These are phyloP conservation scores for Monilinia laxa DNA, from an alignment of 2,329 filamentous ascomycete species.

Conservation along the genomic window DNA sequence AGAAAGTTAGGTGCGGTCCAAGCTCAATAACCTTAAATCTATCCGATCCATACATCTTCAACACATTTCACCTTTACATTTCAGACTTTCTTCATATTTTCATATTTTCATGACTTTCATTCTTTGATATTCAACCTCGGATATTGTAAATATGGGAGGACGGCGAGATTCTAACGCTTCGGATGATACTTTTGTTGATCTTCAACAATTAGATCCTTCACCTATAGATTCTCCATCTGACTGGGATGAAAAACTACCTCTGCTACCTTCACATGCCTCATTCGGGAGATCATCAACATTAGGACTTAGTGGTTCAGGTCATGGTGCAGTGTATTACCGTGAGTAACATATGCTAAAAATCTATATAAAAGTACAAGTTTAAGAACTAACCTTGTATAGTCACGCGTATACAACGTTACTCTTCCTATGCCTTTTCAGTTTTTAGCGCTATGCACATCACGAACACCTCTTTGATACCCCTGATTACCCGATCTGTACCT, in stretches of 20 bases:
- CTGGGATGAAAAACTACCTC: conserved; percentile 47
- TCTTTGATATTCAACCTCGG: not conserved
- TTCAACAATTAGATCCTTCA: conserved; percentile 78
- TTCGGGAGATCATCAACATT: conserved; percentile 42
- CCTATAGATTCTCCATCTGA: conserved; percentile 62
- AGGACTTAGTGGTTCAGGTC: conserved; percentile 62
- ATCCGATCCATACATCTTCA: conserved; percentile 27
- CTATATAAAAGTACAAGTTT: not conserved
- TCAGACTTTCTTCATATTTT: not conserved
- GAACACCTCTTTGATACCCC: conserved; percentile 79
- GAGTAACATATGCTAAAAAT: conserved; percentile 40
- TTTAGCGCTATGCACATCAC: conserved; percentile 76
- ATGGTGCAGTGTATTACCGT: conserved; percentile 75
- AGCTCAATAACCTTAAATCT: conserved; percentile 29
- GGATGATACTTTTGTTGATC: conserved; percentile 59
- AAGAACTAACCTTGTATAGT: conserved; percentile 50
- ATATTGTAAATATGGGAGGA: conserved; percentile 6
- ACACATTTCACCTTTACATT: conserved; percentile 21
- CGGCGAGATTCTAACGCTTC: conserved; percentile 46
- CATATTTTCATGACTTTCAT: conserved; percentile 17
- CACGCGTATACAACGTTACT: conserved; percentile 79
- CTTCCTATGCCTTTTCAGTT: conserved; percentile 77
- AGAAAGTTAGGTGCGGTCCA: conserved; percentile 33
- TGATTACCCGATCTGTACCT: conserved; percentile 69
- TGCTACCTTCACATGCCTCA: conserved; percentile 45